Evolutionary conservation across 495 filamentous ascomycete species (phyloP).

Genomic region (Penicillium coprophilum): DNA sequence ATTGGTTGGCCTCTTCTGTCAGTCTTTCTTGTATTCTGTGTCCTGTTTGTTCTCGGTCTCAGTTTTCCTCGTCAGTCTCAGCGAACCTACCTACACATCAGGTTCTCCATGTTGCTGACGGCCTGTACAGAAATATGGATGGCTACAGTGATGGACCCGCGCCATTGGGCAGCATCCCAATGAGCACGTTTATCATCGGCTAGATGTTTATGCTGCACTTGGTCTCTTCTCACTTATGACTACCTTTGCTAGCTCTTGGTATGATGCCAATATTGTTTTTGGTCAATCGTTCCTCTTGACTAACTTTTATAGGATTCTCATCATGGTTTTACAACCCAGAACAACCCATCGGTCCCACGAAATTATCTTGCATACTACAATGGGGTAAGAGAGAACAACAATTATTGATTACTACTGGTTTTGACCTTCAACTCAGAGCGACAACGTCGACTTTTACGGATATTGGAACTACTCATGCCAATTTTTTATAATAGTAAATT

Average conservation of each 20-base stretch:
- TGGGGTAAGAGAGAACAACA: constrained; percentile 12
- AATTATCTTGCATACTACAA: constrained; percentile 21
- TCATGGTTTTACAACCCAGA: constrained; percentile 22
- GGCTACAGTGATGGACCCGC: constrained; percentile 37
- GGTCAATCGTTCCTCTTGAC: not conserved
- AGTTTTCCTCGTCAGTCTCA: constrained; percentile 23
- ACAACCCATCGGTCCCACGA: constrained; percentile 24
- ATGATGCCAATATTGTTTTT: not conserved
- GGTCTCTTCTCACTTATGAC: constrained; percentile 18
- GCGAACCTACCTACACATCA: not conserved
- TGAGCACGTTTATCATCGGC: constrained; percentile 33
- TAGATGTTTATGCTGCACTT: constrained; percentile 23
- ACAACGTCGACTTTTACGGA: constrained; percentile 27
- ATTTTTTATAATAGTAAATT: not conserved
- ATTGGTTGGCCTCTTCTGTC: constrained; percentile 32
- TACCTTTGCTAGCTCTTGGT: constrained; percentile 20
- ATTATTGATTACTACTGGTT: not conserved
- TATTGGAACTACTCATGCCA: constrained; percentile 16
- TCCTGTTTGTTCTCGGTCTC: constrained; percentile 25
- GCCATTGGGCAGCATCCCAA: constrained; percentile 26
- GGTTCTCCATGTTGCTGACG: not conserved
- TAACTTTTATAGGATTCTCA: constrained; percentile 16
- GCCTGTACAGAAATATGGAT: constrained; percentile 20
- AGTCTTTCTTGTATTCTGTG: constrained; percentile 24
- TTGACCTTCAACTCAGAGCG: constrained; percentile 12